Conservation (phyloP, 805 yeast genomes). For the Barnettozyma salicaria region DNA sequence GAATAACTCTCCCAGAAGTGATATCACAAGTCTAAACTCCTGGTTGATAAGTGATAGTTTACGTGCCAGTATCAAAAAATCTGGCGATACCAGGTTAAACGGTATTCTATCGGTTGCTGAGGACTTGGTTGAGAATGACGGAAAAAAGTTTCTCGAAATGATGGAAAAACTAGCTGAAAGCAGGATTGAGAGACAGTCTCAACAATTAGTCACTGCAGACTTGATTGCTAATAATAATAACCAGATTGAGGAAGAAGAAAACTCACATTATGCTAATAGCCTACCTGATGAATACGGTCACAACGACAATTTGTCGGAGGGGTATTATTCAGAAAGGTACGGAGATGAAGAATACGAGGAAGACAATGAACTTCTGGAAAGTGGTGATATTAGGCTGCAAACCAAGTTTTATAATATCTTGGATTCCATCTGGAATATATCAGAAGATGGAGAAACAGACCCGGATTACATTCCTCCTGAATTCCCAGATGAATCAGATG, state of each 20-base stretch:
- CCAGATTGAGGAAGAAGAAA: slow-evolving; percentile 27
- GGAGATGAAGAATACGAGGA: slow-evolving; percentile 16
- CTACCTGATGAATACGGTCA: slow-evolving; percentile 19
- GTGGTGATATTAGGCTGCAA: neutral
- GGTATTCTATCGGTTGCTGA: slow-evolving; percentile 66
- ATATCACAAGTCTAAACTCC: slow-evolving; percentile 7
- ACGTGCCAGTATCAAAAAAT: slow-evolving; percentile 5
- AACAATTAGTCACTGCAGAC: slow-evolving; percentile 14
- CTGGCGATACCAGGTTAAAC: slow-evolving; percentile 21
- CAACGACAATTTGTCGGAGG: slow-evolving; percentile 8
- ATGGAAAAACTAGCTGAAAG: slow-evolving; percentile 69
- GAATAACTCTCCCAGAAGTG: slow-evolving; percentile 2
- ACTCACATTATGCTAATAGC: slow-evolving; percentile 25
- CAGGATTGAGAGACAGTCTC: slow-evolving; percentile 30
- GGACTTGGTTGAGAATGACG: slow-evolving; percentile 70
- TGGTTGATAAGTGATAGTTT: slow-evolving; percentile 10
- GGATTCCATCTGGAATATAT: slow-evolving; percentile 12
- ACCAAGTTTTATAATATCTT: slow-evolving; percentile 1
- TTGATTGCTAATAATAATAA: slow-evolving; percentile 17
- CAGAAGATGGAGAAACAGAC: slow-evolving; percentile 13
- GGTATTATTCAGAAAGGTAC: slow-evolving; percentile 21
- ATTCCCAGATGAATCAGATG: slow-evolving; percentile 1
- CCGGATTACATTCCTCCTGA: slow-evolving; percentile 3
- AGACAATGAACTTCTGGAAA: neutral
- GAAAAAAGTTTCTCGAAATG: slow-evolving; percentile 70